phyloP scores from a whole-genome alignment of 768 basidiomycete species.

The Sutorius australiensis region DNA sequence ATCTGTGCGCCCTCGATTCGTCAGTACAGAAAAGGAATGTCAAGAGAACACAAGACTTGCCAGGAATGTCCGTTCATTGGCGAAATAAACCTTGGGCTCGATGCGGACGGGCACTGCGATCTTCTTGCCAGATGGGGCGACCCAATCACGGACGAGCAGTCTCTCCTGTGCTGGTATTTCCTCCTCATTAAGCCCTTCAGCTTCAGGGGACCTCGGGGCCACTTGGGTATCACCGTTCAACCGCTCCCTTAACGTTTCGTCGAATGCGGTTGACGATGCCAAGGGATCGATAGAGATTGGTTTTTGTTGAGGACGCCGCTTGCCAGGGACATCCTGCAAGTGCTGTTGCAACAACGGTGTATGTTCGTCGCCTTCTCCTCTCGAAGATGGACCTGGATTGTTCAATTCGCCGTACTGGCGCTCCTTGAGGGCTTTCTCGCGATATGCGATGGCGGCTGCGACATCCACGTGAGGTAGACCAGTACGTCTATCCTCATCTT shows the following conservation, averaged over 20 bases:
- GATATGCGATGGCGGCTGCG: constrained; percentile 80
- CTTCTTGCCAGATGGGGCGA: constrained; percentile 79
- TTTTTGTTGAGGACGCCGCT: constrained; percentile 19
- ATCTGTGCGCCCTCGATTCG: constrained; percentile 44
- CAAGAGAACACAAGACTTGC: constrained; percentile 43
- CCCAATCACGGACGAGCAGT: constrained; percentile 63
- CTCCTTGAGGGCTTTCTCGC: constrained; percentile 75
- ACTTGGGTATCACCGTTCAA: constrained; percentile 37
- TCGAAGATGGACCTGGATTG: constrained; percentile 4
- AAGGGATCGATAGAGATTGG: constrained; percentile 78
- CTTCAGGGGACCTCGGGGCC: constrained; percentile 21
- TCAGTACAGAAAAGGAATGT: background rate
- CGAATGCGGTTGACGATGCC: constrained; percentile 78
- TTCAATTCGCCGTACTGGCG: constrained; percentile 16
- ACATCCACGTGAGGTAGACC: constrained; percentile 72
- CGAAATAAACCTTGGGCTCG: constrained; percentile 98
- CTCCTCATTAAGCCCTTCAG: constrained; percentile 36
- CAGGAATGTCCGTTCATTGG: constrained; percentile 90
- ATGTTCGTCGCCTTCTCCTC: constrained; percentile 34
- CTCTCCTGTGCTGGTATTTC: constrained; percentile 45
- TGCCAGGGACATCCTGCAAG: constrained; percentile 18
- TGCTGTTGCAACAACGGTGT: constrained; percentile 37
- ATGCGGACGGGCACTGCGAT: constrained; percentile 94
- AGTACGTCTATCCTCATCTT: constrained; percentile 77
- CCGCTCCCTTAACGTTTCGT: constrained; percentile 74